Evolutionary conservation across 2,329 filamentous ascomycete genomes (phyloP), one percentile per base, ranked within the genome.

Genomic region (Aureobasidium sp.): DNA sequence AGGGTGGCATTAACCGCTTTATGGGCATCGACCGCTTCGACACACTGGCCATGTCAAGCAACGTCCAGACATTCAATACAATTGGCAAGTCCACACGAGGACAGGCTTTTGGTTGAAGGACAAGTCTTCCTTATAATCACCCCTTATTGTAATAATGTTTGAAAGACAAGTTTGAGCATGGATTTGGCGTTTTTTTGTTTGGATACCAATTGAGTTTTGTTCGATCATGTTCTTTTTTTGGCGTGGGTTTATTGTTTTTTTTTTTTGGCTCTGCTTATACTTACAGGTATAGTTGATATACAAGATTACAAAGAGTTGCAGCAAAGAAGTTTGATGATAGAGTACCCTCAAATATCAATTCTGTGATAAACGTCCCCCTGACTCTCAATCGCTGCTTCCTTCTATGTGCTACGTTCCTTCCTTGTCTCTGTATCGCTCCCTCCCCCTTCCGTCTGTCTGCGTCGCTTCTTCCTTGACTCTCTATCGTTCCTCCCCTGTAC

Each of bases 21-120:
- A 75, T 79, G 73, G 78, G 78, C 48, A 71, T 78, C 44, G 72
- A 80, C 67, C 74, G 75, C 22, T 76, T 76, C 64, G 77, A 81
- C 66, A 79, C 74, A 1, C 70, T 79, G 14, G 77, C 78, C 29
- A 61, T 68, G 35, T 63, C 66, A 19, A 22, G 29, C 17, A 63
- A 62, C 47, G 56, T 69, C 2, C 68, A 76, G 59, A 74, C 69
- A 24, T 79, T 78, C 67, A 71, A 72, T 64, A 79, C 77, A 0
- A 67, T 78, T 33, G 77, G 77, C 9, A 22, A 39, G 27, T 50
- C 57, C 3, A 50, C 57, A 6, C 22, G 37, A 22, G 57, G 57
- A 44, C 35, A 33, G 11, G 57, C 57, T 17, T 60, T 35, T 44
- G 57, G 24, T 60, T 60, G n/a, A 60, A 57, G 15, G 1, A 37